Evolutionary conservation across 805 yeast species (phyloP).

Genomic region (Candida golubevii): DNA sequence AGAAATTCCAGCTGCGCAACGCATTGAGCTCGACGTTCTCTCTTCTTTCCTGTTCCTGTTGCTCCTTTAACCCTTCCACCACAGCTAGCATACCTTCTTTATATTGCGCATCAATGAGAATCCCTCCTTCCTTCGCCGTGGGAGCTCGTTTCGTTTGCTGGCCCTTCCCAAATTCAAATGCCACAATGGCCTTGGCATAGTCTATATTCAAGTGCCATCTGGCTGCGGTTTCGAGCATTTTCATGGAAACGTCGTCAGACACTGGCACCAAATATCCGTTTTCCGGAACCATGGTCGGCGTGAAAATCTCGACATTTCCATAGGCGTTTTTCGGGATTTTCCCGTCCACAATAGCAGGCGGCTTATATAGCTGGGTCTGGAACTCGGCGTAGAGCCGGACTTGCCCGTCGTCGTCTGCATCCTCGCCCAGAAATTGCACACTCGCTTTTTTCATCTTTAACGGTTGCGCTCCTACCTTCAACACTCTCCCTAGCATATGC

Average conservation of each 20-base stretch:
- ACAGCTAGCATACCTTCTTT: conserved; percentile 57
- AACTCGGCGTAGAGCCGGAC: conserved; percentile 66
- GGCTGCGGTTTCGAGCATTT: conserved; percentile 66
- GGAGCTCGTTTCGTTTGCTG: conserved; percentile 36
- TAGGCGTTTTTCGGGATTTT: conserved; percentile 67
- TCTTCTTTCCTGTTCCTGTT: conserved; percentile 44
- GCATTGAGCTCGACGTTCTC: conserved; percentile 46
- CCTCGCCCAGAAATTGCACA: conserved; percentile 30
- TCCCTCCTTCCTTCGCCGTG: conserved; percentile 68
- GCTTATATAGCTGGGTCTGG: conserved; percentile 68
- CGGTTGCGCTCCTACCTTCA: conserved; percentile 69
- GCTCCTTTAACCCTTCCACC: conserved; percentile 44
- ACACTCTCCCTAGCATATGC: conserved; percentile 74
- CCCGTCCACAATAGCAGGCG: conserved; percentile 66
- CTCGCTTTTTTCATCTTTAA: conserved; percentile 31
- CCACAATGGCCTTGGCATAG: conserved; percentile 82
- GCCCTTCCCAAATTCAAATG: conserved; percentile 61
- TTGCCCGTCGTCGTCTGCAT: conserved; percentile 48
- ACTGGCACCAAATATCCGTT: conserved; percentile 59
- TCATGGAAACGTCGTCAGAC: conserved; percentile 28
- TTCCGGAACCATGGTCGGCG: conserved; percentile 74
- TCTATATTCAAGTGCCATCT: conserved; percentile 58
- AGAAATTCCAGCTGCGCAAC: conserved; percentile 49
- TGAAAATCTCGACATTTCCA: conserved; percentile 81
- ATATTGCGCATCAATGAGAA: conserved; percentile 62